Percentiles rank a stretch among this genome's conserved stretches.
Evolutionary conservation across 2,329 filamentous ascomycete species (phyloP).

Genomic region (Aspergillus sp.): DNA sequence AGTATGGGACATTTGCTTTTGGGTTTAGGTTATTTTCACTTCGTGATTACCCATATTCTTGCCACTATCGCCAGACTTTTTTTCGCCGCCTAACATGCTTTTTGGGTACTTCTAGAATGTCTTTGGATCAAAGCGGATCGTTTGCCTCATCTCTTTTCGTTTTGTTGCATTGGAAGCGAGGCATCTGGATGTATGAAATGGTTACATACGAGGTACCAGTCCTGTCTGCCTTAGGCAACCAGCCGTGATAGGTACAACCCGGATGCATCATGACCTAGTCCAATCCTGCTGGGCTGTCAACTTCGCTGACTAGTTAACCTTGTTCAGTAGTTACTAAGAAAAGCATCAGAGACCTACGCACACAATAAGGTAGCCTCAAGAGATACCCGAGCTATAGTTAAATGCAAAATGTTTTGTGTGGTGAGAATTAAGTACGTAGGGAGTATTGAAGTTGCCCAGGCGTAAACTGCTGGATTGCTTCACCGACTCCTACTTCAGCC

Average conservation of each 20-base stretch:
- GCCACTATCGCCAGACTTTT: background rate
- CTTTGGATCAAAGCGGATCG: background rate
- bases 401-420: background rate
- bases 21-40: background rate
- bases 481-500: conserved; percentile 11
- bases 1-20: background rate
- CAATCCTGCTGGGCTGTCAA: conserved; percentile 6
- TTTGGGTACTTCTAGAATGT: conserved; percentile 1
- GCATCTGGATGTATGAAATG: background rate
- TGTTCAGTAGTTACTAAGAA: background rate
- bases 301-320: background rate
- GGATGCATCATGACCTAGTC: conserved; percentile 5
- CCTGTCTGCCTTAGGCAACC: background rate
- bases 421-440: background rate
- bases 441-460: background rate
- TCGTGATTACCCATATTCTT: background rate
- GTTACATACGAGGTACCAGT: background rate
- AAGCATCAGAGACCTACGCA: background rate
- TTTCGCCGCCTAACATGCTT: background rate
- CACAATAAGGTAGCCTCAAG: background rate
- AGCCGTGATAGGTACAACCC: background rate
- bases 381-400: background rate
- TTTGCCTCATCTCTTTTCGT: background rate
- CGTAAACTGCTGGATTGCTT: background rate
- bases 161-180: background rate